These are phyloP conservation scores for Crepidotus variabilis DNA, from an alignment of 768 basidiomycete genomes.

Conservation along the genomic window DNA sequence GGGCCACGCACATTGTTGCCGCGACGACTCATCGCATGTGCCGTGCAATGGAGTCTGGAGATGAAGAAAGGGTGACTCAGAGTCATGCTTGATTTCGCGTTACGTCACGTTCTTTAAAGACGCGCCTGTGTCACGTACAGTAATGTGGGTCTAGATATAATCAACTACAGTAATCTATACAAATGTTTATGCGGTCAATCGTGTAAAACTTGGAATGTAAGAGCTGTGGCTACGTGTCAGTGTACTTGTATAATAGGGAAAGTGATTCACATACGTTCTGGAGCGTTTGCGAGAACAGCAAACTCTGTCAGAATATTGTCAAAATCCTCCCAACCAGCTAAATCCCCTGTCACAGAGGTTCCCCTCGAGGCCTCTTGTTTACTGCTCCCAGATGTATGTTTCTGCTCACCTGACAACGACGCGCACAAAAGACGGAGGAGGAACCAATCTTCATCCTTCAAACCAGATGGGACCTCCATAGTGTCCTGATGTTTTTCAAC, in stretches of 20 bases:
- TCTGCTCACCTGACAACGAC: not conserved
- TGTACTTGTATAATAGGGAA: not conserved
- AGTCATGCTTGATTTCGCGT: not conserved
- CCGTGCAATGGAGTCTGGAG: too few species aligned
- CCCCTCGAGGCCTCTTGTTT: not conserved
- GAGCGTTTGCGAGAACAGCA: not conserved
- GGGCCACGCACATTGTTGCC: constrained; percentile 72
- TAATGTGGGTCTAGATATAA: too few species aligned
- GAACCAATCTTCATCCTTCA: too few species aligned
- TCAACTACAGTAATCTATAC: too few species aligned
- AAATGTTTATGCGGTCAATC: too few species aligned
- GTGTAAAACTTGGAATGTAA: too few species aligned
- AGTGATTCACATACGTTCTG: not conserved
- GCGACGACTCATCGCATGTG: constrained; percentile 8
- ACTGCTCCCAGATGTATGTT: not conserved
- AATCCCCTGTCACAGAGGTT: not conserved
- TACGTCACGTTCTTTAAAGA: not conserved
- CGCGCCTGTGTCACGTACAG: not conserved
- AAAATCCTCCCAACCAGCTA: not conserved
- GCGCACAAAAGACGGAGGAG: too few species aligned
- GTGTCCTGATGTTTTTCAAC: too few species aligned
- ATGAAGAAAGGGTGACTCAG: not conserved
- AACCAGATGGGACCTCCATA: too few species aligned
- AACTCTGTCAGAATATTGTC: not conserved
- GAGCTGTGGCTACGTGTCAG: too few species aligned